These are phyloP conservation scores for Capsicum rhomboideum DNA, from an alignment of 257 asterid genomes.

Conservation along the genomic window DNA sequence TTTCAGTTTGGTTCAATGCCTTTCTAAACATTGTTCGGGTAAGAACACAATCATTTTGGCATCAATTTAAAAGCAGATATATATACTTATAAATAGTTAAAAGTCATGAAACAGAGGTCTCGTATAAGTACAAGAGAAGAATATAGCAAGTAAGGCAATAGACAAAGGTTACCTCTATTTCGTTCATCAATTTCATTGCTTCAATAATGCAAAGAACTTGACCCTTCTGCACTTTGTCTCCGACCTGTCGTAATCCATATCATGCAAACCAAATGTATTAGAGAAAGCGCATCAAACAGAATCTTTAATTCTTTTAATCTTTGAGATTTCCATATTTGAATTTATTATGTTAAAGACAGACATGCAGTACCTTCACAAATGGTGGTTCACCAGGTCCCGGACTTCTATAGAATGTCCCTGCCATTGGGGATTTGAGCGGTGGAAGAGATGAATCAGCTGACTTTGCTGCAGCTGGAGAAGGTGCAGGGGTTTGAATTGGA, in stretches of 20 bases:
- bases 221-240: conserved; percentile 87
- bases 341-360: background rate
- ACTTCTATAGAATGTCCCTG: conserved; percentile 81
- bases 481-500: conserved; percentile 30
- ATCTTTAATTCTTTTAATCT: background rate
- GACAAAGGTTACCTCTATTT: conserved; percentile 63
- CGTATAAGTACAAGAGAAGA: background rate
- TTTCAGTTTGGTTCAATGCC: no score
- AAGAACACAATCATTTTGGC: background rate
- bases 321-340: background rate
- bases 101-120: background rate
- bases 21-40: background rate
- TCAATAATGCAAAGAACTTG: conserved; percentile 85
- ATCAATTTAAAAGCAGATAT: background rate
- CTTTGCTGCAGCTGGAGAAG: conserved; percentile 40
- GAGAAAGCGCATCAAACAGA: background rate
- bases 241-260: conserved; percentile 40
- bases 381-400: conserved; percentile 85
- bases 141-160: background rate
- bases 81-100: background rate
- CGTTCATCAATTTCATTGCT: conserved; percentile 97
- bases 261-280: background rate
- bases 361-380: conserved; percentile 57
- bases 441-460: conserved; percentile 61
- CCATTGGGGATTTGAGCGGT: conserved; percentile 78